These are phyloP conservation scores for Colletotrichum sansevieriae DNA, from an alignment of 2,329 filamentous ascomycete genomes.

Conservation along the genomic window DNA sequence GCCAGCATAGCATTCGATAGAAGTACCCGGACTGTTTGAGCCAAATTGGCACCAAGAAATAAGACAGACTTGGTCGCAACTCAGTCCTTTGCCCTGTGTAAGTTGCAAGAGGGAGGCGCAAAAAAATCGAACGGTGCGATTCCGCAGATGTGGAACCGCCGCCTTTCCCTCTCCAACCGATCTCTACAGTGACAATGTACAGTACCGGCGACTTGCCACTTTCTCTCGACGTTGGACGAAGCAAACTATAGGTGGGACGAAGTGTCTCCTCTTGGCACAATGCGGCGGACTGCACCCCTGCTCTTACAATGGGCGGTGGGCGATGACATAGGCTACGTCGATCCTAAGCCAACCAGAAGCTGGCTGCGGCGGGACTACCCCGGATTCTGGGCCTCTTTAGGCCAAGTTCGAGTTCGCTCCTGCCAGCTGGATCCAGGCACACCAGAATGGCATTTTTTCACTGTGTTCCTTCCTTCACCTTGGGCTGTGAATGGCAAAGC, in stretches of 20 bases:
- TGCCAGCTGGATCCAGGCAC: constrained; percentile 24
- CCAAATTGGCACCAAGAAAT: too few relatives aligned
- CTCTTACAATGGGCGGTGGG: constrained; percentile 30
- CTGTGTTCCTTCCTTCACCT: too few relatives aligned
- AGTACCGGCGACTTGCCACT: not conserved
- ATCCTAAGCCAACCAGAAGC: constrained; percentile 22
- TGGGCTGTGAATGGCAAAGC: too few relatives aligned
- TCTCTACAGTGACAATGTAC: not conserved
- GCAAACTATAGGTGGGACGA: too few relatives aligned
- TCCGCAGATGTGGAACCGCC: constrained; percentile 4
- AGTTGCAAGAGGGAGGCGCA: too few relatives aligned
- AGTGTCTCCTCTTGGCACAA: not conserved
- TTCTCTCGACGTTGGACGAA: too few relatives aligned
- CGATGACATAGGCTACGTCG: constrained; percentile 39
- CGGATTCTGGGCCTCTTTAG: constrained; percentile 38
- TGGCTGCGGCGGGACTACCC: constrained; percentile 25
- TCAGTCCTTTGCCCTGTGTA: too few relatives aligned
- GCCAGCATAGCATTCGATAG: constrained; percentile 6
- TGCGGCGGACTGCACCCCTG: constrained; percentile 8
- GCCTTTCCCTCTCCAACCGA: not conserved
- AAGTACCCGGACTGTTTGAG: constrained; percentile 1
- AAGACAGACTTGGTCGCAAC: too few relatives aligned
- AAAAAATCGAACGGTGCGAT: constrained; percentile 17
- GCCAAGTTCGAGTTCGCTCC: constrained; percentile 23
- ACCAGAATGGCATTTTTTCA: not conserved